A percentile compares a stretch with the other conserved stretches of the same genome.
These are phyloP conservation scores for Populus deltoides DNA, from an alignment of 345 rosid species.

Conservation along the genomic window DNA sequence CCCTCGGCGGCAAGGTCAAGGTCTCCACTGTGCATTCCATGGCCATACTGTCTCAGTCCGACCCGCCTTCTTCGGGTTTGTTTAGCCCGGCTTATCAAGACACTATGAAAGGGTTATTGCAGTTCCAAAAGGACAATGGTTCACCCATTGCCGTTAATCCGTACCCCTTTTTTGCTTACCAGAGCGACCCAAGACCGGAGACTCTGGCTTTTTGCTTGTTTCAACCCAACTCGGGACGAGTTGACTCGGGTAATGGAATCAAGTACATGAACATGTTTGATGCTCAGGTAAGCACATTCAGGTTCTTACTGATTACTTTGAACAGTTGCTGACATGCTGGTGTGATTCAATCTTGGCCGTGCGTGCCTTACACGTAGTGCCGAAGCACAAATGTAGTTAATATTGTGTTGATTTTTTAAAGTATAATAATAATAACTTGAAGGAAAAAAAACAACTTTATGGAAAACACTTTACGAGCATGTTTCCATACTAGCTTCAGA, in stretches of 20 bases:
- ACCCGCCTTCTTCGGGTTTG: slow-evolving; percentile 81
- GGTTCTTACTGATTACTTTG: background rate
- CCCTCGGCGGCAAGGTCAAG: slow-evolving; percentile 71
- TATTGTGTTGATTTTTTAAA: no score
- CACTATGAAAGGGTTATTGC: slow-evolving; percentile 56
- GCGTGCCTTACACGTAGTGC: background rate
- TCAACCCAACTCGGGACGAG: slow-evolving; percentile 86
- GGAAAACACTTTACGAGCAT: no score
- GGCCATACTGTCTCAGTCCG: slow-evolving; percentile 71
- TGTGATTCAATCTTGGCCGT: background rate
- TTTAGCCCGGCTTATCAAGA: slow-evolving; percentile 53
- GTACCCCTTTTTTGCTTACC: slow-evolving; percentile 92
- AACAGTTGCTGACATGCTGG: background rate
- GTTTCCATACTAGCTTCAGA: no score
- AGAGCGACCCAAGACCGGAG: slow-evolving; percentile 81
- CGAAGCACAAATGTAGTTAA: no score
- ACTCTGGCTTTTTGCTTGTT: slow-evolving; percentile 81
- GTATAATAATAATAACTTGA: no score
- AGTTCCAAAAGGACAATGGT: slow-evolving; percentile 62
- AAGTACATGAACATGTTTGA: slow-evolving; percentile 96
- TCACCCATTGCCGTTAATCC: slow-evolving; percentile 84
- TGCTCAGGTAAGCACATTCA: slow-evolving; percentile 62
- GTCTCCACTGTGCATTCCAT: slow-evolving; percentile 90
- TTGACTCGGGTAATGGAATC: slow-evolving; percentile 70
- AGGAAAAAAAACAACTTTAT: no score